Evolutionary conservation across 1,284 basidiomycete genomes (phyloP).

Genomic region (Mycena citricolor): DNA sequence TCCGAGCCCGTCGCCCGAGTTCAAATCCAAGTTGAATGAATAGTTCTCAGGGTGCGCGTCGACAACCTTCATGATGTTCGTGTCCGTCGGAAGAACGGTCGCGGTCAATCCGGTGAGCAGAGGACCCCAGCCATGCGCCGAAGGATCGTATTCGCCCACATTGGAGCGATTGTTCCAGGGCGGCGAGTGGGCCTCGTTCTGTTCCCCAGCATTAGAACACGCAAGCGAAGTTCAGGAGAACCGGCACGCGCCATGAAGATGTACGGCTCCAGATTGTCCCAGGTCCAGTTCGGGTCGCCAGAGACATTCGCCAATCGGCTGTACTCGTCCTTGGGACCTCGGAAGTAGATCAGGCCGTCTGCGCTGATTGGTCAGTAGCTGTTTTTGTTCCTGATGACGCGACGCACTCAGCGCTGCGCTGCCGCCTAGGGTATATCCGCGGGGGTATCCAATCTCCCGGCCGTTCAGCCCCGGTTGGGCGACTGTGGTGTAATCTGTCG

Average conservation of each 20-base stretch:
- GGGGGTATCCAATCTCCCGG: constrained; percentile 29
- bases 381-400: neutral
- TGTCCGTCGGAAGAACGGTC: constrained; percentile 27
- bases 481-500: constrained; percentile 35
- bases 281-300: constrained; percentile 26
- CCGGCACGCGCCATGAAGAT: constrained; percentile 1
- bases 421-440: constrained; percentile 40
- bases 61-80: constrained; percentile 25
- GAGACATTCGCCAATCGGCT: constrained; percentile 22
- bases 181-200: constrained; percentile 29
- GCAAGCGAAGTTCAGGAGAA: too few relatives aligned
- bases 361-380: neutral
- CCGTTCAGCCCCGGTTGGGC: constrained; percentile 33
- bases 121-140: constrained; percentile 24
- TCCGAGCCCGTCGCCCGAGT: constrained; percentile 28
- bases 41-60: constrained; percentile 26
- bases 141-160: constrained; percentile 23
- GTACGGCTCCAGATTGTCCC: constrained; percentile 21
- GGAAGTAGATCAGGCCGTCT: constrained; percentile 26
- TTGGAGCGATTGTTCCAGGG: constrained; percentile 28
- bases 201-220: neutral
- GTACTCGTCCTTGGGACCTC: constrained; percentile 25
- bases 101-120: constrained; percentile 21
- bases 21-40: constrained; percentile 29
- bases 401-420: constrained; percentile 37